Evolutionary conservation across 2,329 filamentous ascomycete genomes (phyloP).

Genomic region (Aureobasidium sp.): DNA sequence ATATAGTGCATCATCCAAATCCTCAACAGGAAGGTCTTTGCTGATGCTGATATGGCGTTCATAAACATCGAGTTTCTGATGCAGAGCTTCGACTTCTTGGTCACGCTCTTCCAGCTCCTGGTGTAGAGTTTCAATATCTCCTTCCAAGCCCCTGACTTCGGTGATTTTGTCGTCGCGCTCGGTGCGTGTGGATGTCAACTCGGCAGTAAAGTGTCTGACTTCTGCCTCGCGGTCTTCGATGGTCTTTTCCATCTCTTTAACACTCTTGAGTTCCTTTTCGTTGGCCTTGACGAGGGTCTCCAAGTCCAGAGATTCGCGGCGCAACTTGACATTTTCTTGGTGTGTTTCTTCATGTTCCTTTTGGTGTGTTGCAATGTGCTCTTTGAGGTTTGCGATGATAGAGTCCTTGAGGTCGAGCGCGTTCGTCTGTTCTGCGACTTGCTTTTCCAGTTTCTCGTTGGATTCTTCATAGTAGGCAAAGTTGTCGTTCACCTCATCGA

Average conservation of each 20-base stretch:
- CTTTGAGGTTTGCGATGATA: neutral
- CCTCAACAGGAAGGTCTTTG: neutral
- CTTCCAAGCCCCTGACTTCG: conserved; percentile 1
- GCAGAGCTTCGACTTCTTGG: neutral
- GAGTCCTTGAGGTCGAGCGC: neutral
- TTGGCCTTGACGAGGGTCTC: neutral
- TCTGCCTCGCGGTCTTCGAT: neutral
- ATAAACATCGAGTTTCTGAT: neutral
- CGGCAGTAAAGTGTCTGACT: neutral
- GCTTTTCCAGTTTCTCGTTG: neutral
- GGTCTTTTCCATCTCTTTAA: neutral
- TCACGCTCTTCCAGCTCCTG: neutral
- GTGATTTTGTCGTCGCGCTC: neutral
- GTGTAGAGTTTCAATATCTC: neutral
- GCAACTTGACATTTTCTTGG: neutral
- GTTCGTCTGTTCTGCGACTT: neutral
- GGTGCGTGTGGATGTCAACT: neutral
- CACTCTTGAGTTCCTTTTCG: neutral
- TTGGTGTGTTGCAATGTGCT: neutral
- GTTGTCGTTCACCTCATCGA: neutral
- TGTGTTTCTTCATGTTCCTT: neutral
- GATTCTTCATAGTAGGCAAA: neutral
- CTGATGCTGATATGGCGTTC: neutral
- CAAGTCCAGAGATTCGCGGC: neutral
- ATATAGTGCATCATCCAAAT: neutral